These are phyloP conservation scores for Sclerotinia trifoliorum DNA, from an alignment of 2,329 filamentous ascomycete species.

Conservation along the genomic window DNA sequence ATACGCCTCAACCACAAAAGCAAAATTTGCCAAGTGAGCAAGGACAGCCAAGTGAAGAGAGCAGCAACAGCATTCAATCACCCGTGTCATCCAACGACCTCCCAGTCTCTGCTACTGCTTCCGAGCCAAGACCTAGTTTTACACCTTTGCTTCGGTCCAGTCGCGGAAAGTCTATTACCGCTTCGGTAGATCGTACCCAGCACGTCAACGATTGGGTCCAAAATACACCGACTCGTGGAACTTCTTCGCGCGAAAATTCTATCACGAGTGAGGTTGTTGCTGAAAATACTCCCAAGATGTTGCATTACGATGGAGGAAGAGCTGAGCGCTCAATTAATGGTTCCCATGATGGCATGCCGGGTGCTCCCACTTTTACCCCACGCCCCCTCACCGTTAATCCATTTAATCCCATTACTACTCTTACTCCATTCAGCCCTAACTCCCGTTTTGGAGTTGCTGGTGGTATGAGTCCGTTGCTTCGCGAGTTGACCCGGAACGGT, in stretches of 20 bases:
- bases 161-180: constrained; percentile 28
- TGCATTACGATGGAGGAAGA: background rate
- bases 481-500: constrained; percentile 30
- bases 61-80: background rate
- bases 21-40: background rate
- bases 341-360: background rate
- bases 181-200: constrained; percentile 25
- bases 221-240: constrained; percentile 22
- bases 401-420: constrained; percentile 18
- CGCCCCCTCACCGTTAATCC: constrained; percentile 23
- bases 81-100: background rate
- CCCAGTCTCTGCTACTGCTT: constrained; percentile 24
- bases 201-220: constrained; percentile 29
- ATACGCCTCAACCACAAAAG: constrained; percentile 8
- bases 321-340: background rate
- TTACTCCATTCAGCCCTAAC: constrained; percentile 20
- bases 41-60: background rate
- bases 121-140: constrained; percentile 22
- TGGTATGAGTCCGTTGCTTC: constrained; percentile 28
- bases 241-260: background rate
- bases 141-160: constrained; percentile 31
- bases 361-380: background rate
- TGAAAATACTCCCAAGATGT: constrained; percentile 16
- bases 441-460: constrained; percentile 7
- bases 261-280: background rate